Conservation (phyloP, 192 early-diverging fungal species). For the Gryganskiella cystojenkinii region DNA sequence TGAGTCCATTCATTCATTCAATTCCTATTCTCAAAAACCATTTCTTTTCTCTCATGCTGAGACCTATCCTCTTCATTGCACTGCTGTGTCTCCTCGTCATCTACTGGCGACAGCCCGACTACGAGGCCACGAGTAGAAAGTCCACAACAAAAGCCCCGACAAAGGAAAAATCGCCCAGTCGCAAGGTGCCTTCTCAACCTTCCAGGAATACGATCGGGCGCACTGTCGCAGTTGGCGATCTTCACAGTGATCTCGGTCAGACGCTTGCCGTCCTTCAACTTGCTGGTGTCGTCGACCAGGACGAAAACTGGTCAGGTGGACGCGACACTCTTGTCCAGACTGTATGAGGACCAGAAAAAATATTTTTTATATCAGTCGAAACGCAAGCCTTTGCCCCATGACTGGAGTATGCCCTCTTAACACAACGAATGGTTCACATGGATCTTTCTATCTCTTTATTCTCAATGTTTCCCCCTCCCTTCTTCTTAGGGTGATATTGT, state of each 20-base stretch:
- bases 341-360: too few relatives aligned
- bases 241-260: conserved; percentile 74
- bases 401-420: too few relatives aligned
- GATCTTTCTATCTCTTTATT: not conserved
- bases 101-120: conserved; percentile 11
- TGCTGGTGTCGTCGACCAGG: conserved; percentile 67
- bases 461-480: not conserved
- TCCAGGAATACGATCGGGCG: conserved; percentile 18
- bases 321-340: conserved; percentile 75
- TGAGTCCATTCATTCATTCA: not conserved
- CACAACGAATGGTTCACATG: too few relatives aligned
- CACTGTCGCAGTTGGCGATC: conserved; percentile 78
- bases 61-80: conserved; percentile 20
- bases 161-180: not conserved
- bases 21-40: not conserved
- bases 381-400: too few relatives aligned
- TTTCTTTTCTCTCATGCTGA: conserved; percentile 19
- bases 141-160: not conserved
- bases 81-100: conserved; percentile 23
- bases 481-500: conserved; percentile 74
- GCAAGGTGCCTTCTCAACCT: not conserved
- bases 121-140: conserved; percentile 1
- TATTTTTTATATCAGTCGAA: too few relatives aligned
- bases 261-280: conserved; percentile 64
- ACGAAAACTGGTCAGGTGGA: conserved; percentile 69